A percentile compares a stretch with the other conserved stretches of the same genome.
phyloP scores from a whole-genome alignment of 2,329 filamentous ascomycete genomes.

The Acrodontium crateriforme region DNA sequence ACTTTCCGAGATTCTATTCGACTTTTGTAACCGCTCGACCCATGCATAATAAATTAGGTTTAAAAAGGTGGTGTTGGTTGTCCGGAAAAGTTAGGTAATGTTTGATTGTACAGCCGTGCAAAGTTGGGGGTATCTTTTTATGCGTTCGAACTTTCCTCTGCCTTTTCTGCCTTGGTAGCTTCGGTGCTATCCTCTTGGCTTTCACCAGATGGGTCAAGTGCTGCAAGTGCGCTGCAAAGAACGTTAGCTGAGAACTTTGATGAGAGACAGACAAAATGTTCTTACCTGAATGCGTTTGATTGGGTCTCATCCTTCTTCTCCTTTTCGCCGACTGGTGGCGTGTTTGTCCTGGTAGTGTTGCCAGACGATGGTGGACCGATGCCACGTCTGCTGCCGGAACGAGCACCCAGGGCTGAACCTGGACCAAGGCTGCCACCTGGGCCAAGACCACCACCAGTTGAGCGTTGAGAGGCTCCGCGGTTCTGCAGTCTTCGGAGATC shows the following conservation, averaged over 20 bases:
- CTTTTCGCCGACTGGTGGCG: constrained; percentile 57
- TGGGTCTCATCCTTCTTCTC: constrained; percentile 48
- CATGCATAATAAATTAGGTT: no score
- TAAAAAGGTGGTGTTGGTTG: no score
- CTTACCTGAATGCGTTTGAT: constrained; percentile 90
- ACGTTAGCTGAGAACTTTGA: constrained; percentile 19
- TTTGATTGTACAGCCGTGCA: no score
- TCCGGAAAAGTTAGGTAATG: no score
- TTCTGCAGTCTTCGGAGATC: constrained; percentile 69
- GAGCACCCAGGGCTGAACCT: constrained; percentile 53
- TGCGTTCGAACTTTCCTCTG: no score
- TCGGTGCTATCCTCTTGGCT: constrained; percentile 47
- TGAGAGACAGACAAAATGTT: constrained; percentile 2
- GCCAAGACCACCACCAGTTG: constrained; percentile 45
- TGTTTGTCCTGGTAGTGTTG: constrained; percentile 77
- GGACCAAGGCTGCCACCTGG: constrained; percentile 53
- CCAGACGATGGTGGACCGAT: constrained; percentile 42
- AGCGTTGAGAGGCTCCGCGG: constrained; percentile 48
- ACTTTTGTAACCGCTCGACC: no score
- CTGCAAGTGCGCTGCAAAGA: constrained; percentile 36
- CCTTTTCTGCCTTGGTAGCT: no score
- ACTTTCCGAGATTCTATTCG: no score
- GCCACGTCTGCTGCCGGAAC: constrained; percentile 65
- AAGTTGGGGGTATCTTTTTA: no score
- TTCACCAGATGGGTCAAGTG: constrained; percentile 43